Conservation (phyloP, 2,329 filamentous ascomycete species). For the Parasarocladium wereldwijsianum region DNA sequence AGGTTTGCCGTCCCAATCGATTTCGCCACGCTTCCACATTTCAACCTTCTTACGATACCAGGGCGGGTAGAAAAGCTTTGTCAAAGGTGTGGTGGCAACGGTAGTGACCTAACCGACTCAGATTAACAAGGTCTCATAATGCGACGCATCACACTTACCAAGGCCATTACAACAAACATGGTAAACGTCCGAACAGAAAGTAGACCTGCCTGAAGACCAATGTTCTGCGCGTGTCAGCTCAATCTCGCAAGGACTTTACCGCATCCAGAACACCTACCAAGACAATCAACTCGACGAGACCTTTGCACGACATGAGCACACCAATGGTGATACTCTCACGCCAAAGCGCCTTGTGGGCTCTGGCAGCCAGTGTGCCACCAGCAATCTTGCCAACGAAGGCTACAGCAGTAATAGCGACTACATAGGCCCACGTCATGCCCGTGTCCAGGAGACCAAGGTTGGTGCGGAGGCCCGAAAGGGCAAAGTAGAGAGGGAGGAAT, state of each 20-base stretch:
- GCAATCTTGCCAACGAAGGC: constrained; percentile 77
- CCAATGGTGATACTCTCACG: constrained; percentile 36
- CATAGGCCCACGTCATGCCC: constrained; percentile 79
- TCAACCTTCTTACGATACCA: constrained; percentile 38
- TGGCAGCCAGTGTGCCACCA: constrained; percentile 67
- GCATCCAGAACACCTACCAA: constrained; percentile 51
- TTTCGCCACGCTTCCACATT: constrained; percentile 61
- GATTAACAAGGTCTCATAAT: background rate
- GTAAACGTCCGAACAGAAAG: constrained; percentile 73
- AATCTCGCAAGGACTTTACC: no score
- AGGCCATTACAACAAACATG: constrained; percentile 88
- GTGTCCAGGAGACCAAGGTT: constrained; percentile 71
- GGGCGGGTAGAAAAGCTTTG: constrained; percentile 57
- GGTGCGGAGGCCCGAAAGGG: constrained; percentile 77
- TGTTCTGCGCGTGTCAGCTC: constrained; percentile 27
- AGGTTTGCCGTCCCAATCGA: constrained; percentile 58
- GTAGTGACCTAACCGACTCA: constrained; percentile 47
- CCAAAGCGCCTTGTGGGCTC: constrained; percentile 67
- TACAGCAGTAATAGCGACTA: constrained; percentile 64
- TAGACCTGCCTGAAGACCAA: constrained; percentile 72
- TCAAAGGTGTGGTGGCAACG: constrained; percentile 67
- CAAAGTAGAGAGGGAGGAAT: constrained; percentile 85
- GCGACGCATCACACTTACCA: constrained; percentile 17
- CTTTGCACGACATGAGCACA: constrained; percentile 90
- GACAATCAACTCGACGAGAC: constrained; percentile 89